Percentiles rank a stretch among this genome's conserved stretches.
Evolutionary conservation across 2,329 filamentous ascomycete species (phyloP).

Genomic region (Thyridium curvatum): DNA sequence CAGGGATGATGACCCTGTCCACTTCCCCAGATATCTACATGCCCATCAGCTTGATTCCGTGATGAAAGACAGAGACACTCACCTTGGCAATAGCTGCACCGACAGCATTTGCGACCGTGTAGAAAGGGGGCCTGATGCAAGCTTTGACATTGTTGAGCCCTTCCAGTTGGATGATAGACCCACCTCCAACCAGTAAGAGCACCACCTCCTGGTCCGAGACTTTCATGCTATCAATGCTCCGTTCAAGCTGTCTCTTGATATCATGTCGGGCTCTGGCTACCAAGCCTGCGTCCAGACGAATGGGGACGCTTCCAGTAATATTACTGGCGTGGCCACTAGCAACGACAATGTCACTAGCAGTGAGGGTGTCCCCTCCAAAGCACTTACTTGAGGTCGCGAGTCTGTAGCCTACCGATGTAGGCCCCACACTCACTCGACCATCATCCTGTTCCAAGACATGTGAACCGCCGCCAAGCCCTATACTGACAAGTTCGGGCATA

Average conservation of each 20-base stretch:
- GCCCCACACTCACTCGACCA: constrained; percentile 37
- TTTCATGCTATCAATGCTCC: not conserved
- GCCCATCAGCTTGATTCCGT: no score
- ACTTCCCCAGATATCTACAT: constrained; percentile 33
- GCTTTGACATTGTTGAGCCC: constrained; percentile 41
- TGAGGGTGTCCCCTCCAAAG: constrained; percentile 47
- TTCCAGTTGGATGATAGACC: constrained; percentile 43
- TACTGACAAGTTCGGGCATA: constrained; percentile 48
- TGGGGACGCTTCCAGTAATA: constrained; percentile 20
- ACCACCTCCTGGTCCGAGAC: not conserved
- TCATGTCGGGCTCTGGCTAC: constrained; percentile 18
- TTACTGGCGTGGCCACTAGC: constrained; percentile 23
- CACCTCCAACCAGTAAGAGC: constrained; percentile 48
- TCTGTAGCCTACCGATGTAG: constrained; percentile 47
- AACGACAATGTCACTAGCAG: constrained; percentile 46
- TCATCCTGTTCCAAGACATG: constrained; percentile 14
- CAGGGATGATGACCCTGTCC: constrained; percentile 42
- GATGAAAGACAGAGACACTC: no score
- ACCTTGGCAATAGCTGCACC: constrained; percentile 54
- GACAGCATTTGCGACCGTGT: constrained; percentile 53
- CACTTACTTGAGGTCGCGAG: constrained; percentile 39
- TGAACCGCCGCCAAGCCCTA: constrained; percentile 50
- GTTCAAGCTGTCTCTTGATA: constrained; percentile 25
- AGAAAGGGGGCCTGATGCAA: constrained; percentile 42
- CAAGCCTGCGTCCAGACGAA: constrained; percentile 11